Evolutionary conservation across 148 eudicot genomes (phyloP), one percentile per base, ranked within the genome.

Genomic region (Arctostaphylos glauca): DNA sequence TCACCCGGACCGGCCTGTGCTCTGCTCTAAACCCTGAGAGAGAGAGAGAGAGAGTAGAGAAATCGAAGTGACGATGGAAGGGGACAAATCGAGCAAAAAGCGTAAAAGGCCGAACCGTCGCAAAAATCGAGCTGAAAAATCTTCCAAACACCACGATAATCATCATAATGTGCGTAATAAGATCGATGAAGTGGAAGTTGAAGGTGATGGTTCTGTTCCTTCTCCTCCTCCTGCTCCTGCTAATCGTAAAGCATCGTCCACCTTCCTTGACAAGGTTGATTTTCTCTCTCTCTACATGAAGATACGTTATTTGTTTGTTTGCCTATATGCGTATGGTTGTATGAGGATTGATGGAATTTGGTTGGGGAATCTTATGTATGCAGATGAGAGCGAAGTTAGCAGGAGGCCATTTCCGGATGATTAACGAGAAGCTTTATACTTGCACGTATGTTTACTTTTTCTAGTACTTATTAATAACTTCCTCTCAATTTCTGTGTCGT

Each of bases 371-470:
- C 71, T 58, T 77, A 21, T 74, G 52, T 59, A 3, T 80, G 78
- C 87, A 95, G 98, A 92, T 92, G 98, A 94, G 89, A 84, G 98
- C 96, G 2, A 92, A 88, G 87, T 84, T 95, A 82, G 85, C 98
- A 4, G 98, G 96, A 59, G 96, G 98, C 6, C 95, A 94, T 86
- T 95, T 95, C 75, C 90, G 98, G 81, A 95, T 95, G 98, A 87
- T 95, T 49, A 95, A 95, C 80, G 98, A 95, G 91, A 95, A 92
- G 90, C 98, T 95, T 68, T 95, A 95, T 86, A 95, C 98, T 87
- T 95, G 96, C 95, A 88, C 92, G 98, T 95, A 86, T 55, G 81
- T 77, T 9, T 43, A 8, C 67, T 41, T 54, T 78, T 15, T 44
- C 8, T 46, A 14, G 21, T 80, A 55, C 31, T 77, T 18, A 9